These are phyloP conservation scores for Candida glaebosa DNA, from an alignment of 805 yeast species.

Conservation along the genomic window DNA sequence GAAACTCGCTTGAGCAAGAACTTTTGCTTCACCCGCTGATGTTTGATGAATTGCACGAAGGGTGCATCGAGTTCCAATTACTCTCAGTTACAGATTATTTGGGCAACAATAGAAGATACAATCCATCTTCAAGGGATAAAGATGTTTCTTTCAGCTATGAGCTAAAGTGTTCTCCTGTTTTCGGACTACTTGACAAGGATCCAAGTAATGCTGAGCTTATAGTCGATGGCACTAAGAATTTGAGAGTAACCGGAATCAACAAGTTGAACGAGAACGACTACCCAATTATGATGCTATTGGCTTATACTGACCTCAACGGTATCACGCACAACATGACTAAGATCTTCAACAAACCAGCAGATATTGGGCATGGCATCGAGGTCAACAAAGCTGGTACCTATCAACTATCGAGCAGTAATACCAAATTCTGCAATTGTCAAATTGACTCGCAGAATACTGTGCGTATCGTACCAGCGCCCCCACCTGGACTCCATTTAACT, in stretches of 20 bases:
- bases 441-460: conserved; percentile 35
- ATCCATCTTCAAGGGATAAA: conserved; percentile 33
- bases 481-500: conserved; percentile 35
- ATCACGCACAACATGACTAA: conserved; percentile 20
- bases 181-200: conserved; percentile 20
- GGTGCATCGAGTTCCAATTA: conserved; percentile 31
- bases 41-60: conserved; percentile 13
- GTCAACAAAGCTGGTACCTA: conserved; percentile 67
- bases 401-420: conserved; percentile 48
- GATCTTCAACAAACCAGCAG: conserved; percentile 21
- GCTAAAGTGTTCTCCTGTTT: conserved; percentile 21
- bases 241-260: conserved; percentile 8
- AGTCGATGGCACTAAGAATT: conserved; percentile 9
- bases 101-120: conserved; percentile 31
- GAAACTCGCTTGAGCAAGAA: conserved; percentile 35
- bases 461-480: conserved; percentile 41
- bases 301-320: conserved; percentile 22
- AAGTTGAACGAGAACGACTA: conserved; percentile 34
- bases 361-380: conserved; percentile 25
- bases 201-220: conserved; percentile 5
- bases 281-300: conserved; percentile 43
- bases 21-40: conserved; percentile 24
- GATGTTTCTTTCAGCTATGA: conserved; percentile 31
- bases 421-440: conserved; percentile 65
- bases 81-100: conserved; percentile 28